These are phyloP conservation scores for Echria macrotheca DNA, from an alignment of 495 filamentous ascomycete species.

Conservation along the genomic window DNA sequence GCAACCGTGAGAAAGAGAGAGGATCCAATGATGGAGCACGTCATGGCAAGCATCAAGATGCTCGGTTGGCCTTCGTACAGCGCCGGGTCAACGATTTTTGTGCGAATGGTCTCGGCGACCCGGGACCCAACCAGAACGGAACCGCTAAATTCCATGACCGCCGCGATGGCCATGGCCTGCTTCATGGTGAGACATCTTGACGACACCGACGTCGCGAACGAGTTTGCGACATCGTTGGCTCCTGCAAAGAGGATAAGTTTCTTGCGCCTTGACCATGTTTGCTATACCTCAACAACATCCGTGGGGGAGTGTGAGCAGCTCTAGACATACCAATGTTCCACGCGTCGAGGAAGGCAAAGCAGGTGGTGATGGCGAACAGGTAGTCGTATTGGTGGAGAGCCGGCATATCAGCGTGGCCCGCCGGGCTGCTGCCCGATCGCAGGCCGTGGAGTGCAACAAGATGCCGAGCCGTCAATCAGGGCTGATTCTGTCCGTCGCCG, in stretches of 20 bases:
- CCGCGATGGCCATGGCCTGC: slow-evolving; percentile 2
- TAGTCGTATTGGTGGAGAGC: slow-evolving; percentile 9
- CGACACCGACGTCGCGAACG: slow-evolving; percentile 6
- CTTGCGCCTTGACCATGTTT: no score
- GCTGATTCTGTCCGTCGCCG: no score
- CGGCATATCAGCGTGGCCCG: no score
- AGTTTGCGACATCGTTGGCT: slow-evolving; percentile 6
- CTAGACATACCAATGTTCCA: neutral
- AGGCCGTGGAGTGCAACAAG: no score
- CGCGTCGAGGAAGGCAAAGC: slow-evolving; percentile 7
- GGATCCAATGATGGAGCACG: neutral
- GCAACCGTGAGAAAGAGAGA: neutral
- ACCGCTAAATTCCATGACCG: neutral
- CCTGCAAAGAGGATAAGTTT: neutral
- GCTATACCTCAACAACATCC: no score
- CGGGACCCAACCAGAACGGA: slow-evolving; percentile 1
- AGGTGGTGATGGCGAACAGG: slow-evolving; percentile 5
- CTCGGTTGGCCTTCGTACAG: neutral
- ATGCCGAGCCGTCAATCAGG: no score
- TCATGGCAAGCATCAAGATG: slow-evolving; percentile 1
- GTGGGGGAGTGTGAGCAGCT: neutral
- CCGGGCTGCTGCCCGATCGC: no score
- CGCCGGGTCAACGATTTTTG: neutral
- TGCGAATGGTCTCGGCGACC: slow-evolving; percentile 2
- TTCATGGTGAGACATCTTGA: slow-evolving; percentile 1